Evolutionary conservation across 768 basidiomycete genomes (phyloP).

Genomic region (Scleroderma citrinum): DNA sequence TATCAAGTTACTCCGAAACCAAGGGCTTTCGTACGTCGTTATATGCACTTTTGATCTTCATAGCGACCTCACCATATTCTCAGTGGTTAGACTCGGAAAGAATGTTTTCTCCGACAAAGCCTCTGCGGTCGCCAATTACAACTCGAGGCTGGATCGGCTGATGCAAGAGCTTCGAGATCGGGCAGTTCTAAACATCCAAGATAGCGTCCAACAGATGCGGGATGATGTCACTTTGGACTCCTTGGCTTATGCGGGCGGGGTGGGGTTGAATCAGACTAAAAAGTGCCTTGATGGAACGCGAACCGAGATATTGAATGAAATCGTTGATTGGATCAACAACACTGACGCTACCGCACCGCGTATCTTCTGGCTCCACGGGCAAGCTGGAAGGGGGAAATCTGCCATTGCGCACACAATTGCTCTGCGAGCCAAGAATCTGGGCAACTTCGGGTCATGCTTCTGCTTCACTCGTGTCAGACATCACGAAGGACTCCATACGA

Average conservation of each 20-base stretch:
- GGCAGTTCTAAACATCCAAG: neutral
- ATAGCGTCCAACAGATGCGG: neutral
- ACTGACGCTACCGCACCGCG: neutral
- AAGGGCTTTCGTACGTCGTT: neutral
- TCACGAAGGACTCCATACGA: neutral
- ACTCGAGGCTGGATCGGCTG: neutral
- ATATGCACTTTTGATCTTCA: neutral
- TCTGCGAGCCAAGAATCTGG: neutral
- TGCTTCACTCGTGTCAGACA: neutral
- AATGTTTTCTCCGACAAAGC: neutral
- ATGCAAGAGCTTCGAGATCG: neutral
- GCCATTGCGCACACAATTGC: neutral
- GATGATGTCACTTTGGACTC: neutral
- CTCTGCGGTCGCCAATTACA: neutral
- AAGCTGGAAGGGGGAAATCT: neutral
- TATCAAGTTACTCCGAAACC: neutral
- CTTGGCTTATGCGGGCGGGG: neutral
- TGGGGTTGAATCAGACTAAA: neutral
- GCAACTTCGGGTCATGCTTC: neutral
- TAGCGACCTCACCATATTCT: too few relatives aligned
- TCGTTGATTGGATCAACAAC: neutral
- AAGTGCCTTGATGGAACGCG: neutral
- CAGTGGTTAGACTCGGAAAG: neutral
- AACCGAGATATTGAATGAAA: neutral
- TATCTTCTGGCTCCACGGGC: neutral